Evolutionary conservation across 1,284 basidiomycete species (phyloP).

Genomic region (Vanrija humicola): DNA sequence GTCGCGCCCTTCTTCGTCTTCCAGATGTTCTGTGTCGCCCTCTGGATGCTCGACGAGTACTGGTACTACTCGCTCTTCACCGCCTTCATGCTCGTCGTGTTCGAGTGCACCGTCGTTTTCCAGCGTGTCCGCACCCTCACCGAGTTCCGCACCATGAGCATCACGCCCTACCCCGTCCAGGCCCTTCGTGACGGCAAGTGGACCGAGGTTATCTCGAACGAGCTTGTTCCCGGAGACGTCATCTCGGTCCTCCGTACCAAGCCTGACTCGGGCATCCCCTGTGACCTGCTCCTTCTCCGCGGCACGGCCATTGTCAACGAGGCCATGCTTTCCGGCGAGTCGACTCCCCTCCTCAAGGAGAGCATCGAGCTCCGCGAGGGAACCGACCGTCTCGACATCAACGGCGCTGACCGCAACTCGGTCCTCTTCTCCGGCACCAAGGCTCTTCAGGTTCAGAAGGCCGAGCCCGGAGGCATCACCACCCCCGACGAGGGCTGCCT

Average conservation of each 20-base stretch:
- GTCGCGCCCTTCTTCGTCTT: constrained; percentile 95
- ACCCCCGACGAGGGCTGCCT: constrained; percentile 84
- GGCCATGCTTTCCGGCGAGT: constrained; percentile 95
- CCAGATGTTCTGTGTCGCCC: constrained; percentile 89
- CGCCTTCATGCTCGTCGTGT: constrained; percentile 91
- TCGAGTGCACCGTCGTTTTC: constrained; percentile 96
- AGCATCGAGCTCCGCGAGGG: constrained; percentile 78
- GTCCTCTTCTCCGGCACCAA: constrained; percentile 92
- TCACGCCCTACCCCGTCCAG: constrained; percentile 79
- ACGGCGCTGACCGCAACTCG: constrained; percentile 78
- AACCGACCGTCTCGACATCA: constrained; percentile 72
- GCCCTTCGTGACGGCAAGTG: constrained; percentile 76
- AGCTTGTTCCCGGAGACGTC: constrained; percentile 83
- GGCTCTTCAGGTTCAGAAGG: constrained; percentile 68
- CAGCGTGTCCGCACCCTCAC: constrained; percentile 85
- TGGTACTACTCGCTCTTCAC: constrained; percentile 98
- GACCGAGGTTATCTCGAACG: constrained; percentile 72
- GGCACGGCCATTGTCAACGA: constrained; percentile 94
- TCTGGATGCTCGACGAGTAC: constrained; percentile 96
- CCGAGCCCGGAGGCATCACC: constrained; percentile 36
- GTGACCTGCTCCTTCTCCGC: constrained; percentile 79
- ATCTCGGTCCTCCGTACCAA: constrained; percentile 75
- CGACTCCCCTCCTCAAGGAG: constrained; percentile 89
- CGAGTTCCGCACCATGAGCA: constrained; percentile 93
- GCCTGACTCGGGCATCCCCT: constrained; percentile 79